Base-by-base conservation (phyloP, 225 moss, liverwort and hornwort species). In the Bryoerythrophyllum caledonicum region DNA sequence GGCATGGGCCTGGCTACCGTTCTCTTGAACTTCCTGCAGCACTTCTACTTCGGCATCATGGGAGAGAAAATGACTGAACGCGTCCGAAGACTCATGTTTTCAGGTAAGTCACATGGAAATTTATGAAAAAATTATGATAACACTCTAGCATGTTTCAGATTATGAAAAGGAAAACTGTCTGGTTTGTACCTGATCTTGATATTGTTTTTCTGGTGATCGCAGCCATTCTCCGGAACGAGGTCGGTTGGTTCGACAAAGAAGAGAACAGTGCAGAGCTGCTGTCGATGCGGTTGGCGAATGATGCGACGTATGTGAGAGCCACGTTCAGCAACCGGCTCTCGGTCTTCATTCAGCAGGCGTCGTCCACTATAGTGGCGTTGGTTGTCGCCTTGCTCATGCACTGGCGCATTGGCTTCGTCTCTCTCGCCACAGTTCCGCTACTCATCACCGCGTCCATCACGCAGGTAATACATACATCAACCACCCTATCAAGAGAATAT, bases 61-160 rank as follows among this genome's bases (percentile, higher is more conserved):
- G 93, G 93, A 5, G 93, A 93, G 73, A 93, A 93, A 73, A 93
- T 93, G 93, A 93, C 93, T n/a, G 93, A 93, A 65, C 84, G 93
- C 12, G 83, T 93, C 15, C 86, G 93, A 44, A 82, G 93, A 43
- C 82, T 93, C 53, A 91, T 93, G 91, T 93, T 93, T 54, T 93
- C 93, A 87, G 92, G 92, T 90, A 21, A 59, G 66, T 53, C 6
- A 38, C 19, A 65, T 65, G 27, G 16, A n/a, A n/a, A n/a, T n/a
- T n/a, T n/a, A n/a, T n/a, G n/a, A 2, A 30, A 30, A 41, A 12
- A 10, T 41, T 43, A 4, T 17, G 15, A 16, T 16, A 17, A 49
- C 17, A 6, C 48, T 19, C 48, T 17, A 6, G 48, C 48, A 49
- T 15, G 14, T 44, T 43, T 15, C 4, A 44, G 14, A 44, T 14